Evolutionary conservation across 2,329 filamentous ascomycete species (phyloP).

Genomic region (Trichoderma cornu-damae): DNA sequence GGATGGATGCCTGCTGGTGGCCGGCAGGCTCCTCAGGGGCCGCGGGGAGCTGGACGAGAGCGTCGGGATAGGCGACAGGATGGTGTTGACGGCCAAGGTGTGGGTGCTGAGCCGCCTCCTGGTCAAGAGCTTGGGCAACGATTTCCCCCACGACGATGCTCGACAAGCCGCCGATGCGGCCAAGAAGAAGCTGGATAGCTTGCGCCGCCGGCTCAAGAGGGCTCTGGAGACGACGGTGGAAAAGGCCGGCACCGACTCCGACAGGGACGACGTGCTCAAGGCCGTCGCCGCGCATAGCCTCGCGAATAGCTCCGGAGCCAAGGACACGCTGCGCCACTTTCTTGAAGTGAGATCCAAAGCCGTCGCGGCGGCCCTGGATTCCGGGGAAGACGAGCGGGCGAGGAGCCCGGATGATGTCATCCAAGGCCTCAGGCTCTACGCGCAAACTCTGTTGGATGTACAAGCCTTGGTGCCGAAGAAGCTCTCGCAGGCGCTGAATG

Average conservation of each 20-base stretch:
- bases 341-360: conserved; percentile 65
- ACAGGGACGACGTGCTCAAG: conserved; percentile 57
- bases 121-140: conserved; percentile 63
- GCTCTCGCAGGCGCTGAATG: conserved; percentile 62
- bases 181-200: conserved; percentile 56
- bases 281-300: conserved; percentile 78
- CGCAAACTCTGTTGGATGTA: conserved; percentile 70
- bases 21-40: conserved; percentile 45
- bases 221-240: conserved; percentile 66
- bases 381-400: conserved; percentile 39
- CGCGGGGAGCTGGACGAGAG: conserved; percentile 29
- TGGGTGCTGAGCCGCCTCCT: conserved; percentile 71
- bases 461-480: conserved; percentile 69
- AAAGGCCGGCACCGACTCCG: conserved; percentile 50
- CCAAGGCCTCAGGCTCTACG: conserved; percentile 65
- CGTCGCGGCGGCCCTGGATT: conserved; percentile 58
- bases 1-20: conserved; percentile 47
- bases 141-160: conserved; percentile 31
- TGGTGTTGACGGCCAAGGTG: conserved; percentile 62
- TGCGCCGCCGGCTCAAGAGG: conserved; percentile 59
- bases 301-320: conserved; percentile 70
- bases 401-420: conserved; percentile 49
- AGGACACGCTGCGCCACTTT: conserved; percentile 74
- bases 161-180: conserved; percentile 51
- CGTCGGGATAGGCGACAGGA: conserved; percentile 41